Percentiles rank a stretch among this genome's conserved stretches.
Conservation (phyloP, 805 yeast genomes). For the Metschnikowia reukaufii region DNA sequence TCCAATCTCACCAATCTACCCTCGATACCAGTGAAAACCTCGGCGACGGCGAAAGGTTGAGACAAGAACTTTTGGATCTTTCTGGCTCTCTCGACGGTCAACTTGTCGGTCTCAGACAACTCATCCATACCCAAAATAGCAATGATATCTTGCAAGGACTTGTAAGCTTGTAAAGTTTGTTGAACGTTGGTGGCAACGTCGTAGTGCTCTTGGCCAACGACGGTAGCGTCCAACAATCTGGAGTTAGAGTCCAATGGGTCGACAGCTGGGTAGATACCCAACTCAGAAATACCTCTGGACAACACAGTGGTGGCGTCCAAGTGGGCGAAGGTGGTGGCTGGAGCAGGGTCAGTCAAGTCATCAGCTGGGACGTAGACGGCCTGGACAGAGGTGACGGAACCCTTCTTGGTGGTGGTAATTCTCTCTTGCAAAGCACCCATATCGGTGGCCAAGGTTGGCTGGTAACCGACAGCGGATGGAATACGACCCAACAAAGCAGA, state of each 20-base stretch:
- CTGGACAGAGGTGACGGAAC: slow-evolving; percentile 99
- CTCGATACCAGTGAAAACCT: slow-evolving; percentile 99
- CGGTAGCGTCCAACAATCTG: slow-evolving; percentile 94
- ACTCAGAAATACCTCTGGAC: slow-evolving; percentile 99
- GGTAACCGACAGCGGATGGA: slow-evolving; percentile 99
- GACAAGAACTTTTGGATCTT: slow-evolving; percentile 99
- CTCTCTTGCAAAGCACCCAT: slow-evolving; percentile 99
- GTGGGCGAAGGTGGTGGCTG: slow-evolving; percentile 99
- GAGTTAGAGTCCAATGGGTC: slow-evolving; percentile 99
- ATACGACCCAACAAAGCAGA: slow-evolving; percentile 99
- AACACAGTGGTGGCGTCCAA: slow-evolving; percentile 99
- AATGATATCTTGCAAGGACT: slow-evolving; percentile 99
- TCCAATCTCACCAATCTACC: slow-evolving; percentile 96
- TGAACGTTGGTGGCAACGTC: slow-evolving; percentile 92
- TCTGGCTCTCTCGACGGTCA: slow-evolving; percentile 99
- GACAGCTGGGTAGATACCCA: slow-evolving; percentile 99
- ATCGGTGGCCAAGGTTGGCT: slow-evolving; percentile 99
- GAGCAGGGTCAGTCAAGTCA: slow-evolving; percentile 99
- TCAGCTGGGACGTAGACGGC: slow-evolving; percentile 99
- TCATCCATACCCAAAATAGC: slow-evolving; percentile 99
- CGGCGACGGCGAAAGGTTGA: slow-evolving; percentile 99
- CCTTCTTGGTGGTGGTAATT: slow-evolving; percentile 99
- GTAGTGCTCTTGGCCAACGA: slow-evolving; percentile 99
- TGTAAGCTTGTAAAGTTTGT: slow-evolving; percentile 99
- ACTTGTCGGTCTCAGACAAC: slow-evolving; percentile 96